Conservation (phyloP, 2,329 filamentous ascomycete species). For the Colletotrichum lupini region DNA sequence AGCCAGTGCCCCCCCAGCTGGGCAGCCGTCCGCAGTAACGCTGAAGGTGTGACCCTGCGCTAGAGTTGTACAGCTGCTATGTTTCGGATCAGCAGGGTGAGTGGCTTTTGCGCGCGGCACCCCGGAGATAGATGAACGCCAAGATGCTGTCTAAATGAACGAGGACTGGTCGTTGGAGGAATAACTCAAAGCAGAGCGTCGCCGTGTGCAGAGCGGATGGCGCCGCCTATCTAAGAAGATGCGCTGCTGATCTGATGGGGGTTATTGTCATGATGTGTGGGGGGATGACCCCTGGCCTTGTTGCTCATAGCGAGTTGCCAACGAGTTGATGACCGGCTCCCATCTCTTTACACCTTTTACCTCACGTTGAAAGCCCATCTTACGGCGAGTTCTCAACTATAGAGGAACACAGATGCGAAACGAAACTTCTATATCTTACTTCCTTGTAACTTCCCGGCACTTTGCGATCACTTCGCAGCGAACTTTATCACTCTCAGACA, state of each 20-base stretch:
- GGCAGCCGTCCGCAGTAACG: not conserved
- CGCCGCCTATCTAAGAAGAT: slow-evolving; percentile 9
- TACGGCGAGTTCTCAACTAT: not conserved
- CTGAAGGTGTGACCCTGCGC: not conserved
- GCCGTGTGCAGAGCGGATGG: slow-evolving; percentile 9
- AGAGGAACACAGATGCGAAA: not conserved
- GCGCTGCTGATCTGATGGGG: slow-evolving; percentile 14
- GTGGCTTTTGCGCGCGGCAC: slow-evolving; percentile 10
- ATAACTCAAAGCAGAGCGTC: slow-evolving; percentile 14
- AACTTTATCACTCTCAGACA: not conserved
- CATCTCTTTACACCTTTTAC: not conserved
- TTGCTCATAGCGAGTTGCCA: not conserved
- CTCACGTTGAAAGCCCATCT: not conserved
- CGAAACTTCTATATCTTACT: not conserved
- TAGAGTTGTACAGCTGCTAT: not conserved
- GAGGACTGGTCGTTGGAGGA: slow-evolving; percentile 24
- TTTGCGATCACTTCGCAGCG: not conserved
- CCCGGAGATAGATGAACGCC: slow-evolving; percentile 24
- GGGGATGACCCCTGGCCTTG: not conserved
- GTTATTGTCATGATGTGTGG: not conserved
- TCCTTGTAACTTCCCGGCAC: not conserved
- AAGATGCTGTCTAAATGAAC: slow-evolving; percentile 11
- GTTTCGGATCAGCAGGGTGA: slow-evolving; percentile 11
- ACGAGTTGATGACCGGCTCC: not conserved
- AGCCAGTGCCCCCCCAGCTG: slow-evolving; percentile 11